A percentile compares a stretch with the other conserved stretches of the same genome.
Evolutionary conservation across 164 flowering plant genomes (phyloP).

Genomic region (Platanus orientalis): DNA sequence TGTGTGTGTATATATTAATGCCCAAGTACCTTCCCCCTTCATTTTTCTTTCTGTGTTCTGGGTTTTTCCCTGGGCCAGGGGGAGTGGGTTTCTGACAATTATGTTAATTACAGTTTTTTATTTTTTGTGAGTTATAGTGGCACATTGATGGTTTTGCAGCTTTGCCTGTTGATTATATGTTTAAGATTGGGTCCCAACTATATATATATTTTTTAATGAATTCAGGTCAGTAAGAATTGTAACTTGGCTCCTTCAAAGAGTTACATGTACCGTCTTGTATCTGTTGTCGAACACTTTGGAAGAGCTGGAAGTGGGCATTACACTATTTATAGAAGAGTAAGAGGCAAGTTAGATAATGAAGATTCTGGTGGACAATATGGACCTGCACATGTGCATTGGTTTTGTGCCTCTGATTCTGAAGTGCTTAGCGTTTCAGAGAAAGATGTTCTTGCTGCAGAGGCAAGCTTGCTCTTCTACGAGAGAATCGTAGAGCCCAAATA

Average conservation of each 20-base stretch:
- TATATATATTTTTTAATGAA: neutral
- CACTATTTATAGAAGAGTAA: constrained; percentile 69
- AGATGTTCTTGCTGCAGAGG: constrained; percentile 77
- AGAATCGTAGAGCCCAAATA: constrained; percentile 23
- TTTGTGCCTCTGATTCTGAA: constrained; percentile 67
- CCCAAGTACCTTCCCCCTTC: no score
- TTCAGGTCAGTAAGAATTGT: constrained; percentile 27
- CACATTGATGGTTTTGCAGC: neutral
- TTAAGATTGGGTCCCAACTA: neutral
- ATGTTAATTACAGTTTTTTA: neutral
- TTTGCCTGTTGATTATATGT: neutral
- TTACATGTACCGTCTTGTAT: constrained; percentile 52
- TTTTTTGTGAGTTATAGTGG: neutral
- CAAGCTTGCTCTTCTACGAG: constrained; percentile 87
- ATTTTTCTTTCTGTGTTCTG: neutral
- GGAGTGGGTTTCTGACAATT: neutral
- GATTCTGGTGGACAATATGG: constrained; percentile 15
- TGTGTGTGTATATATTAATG: no score
- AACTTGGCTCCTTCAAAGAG: constrained; percentile 13
- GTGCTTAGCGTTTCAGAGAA: constrained; percentile 50
- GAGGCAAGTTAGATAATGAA: constrained; percentile 16
- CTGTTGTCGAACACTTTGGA: constrained; percentile 91
- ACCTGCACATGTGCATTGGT: constrained; percentile 41
- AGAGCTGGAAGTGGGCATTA: constrained; percentile 82
- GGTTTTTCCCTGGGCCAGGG: neutral